phyloP scores from a whole-genome alignment of 108 stramenopile genomes.

The Fistulifera solaris region DNA sequence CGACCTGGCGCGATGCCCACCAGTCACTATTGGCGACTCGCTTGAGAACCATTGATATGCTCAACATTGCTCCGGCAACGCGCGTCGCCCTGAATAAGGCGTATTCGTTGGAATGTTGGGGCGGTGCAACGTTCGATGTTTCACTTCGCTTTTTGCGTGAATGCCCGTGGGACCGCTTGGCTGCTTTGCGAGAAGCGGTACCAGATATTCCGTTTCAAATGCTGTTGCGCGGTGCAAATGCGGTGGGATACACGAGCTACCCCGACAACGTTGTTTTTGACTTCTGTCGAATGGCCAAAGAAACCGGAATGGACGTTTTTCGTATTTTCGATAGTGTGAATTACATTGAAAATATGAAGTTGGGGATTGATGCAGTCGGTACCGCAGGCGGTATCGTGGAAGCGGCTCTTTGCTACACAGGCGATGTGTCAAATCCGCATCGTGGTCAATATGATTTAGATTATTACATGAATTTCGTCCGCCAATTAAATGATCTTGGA shows the following conservation, averaged over 20 bases:
- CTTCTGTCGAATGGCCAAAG: slow-evolving; percentile 87
- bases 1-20: slow-evolving; percentile 97
- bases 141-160: slow-evolving; percentile 92
- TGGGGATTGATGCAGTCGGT: slow-evolving; percentile 96
- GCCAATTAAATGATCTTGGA: slow-evolving; percentile 66
- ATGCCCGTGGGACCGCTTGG: slow-evolving; percentile 94
- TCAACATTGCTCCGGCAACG: slow-evolving; percentile 83
- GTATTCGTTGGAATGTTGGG: slow-evolving; percentile 67
- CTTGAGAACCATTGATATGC: slow-evolving; percentile 85
- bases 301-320: slow-evolving; percentile 96
- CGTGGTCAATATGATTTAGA: slow-evolving; percentile 84
- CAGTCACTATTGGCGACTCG: slow-evolving; percentile 94
- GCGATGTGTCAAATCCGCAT: slow-evolving; percentile 84
- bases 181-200: slow-evolving; percentile 62
- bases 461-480: slow-evolving; percentile 86
- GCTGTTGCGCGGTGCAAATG: slow-evolving; percentile 96
- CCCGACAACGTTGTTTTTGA: slow-evolving; percentile 91
- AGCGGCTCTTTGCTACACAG: slow-evolving; percentile 94
- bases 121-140: slow-evolving; percentile 94
- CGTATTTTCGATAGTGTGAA: slow-evolving; percentile 96
- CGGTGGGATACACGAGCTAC: slow-evolving; percentile 95
- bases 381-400: slow-evolving; percentile 92
- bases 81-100: slow-evolving; percentile 49
- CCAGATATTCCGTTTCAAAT: slow-evolving; percentile 97
- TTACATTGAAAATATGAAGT: slow-evolving; percentile 93